Conservation (phyloP, 257 asterid species). For the Solanum commersonii region DNA sequence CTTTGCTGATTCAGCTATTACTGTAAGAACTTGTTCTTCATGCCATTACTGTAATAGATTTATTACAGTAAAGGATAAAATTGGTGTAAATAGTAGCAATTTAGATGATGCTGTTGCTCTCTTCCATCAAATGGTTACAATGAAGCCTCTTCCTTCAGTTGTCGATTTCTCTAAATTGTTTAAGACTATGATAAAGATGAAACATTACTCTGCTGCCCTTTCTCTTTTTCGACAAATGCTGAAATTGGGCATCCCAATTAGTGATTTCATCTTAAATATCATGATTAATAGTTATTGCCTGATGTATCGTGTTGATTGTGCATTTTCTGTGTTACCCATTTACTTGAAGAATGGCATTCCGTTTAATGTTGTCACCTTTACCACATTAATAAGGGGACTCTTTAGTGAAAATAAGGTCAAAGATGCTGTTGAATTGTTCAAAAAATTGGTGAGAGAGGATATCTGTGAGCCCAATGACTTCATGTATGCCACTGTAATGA, state of each 20-base stretch:
- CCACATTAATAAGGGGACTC: constrained; percentile 5
- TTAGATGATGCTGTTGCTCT: not conserved
- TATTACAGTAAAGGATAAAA: not conserved
- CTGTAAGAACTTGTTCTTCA: not conserved
- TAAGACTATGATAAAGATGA: not conserved
- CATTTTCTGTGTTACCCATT: constrained; percentile 3
- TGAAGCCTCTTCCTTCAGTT: not conserved
- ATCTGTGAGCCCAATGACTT: rapidly evolving
- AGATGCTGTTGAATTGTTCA: constrained; percentile 9
- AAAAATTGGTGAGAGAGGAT: constrained; percentile 8
- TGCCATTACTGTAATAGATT: not conserved
- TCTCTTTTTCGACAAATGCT: constrained; percentile 8
- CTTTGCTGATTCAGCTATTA: not conserved
- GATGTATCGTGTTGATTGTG: not conserved
- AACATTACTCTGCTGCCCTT: not conserved
- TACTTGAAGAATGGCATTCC: constrained; percentile 5
- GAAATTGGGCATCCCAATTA: not conserved
- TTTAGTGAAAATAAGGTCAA: not conserved
- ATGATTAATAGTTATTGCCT: not conserved
- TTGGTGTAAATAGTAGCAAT: not conserved
- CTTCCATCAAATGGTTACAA: not conserved
- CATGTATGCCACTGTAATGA: not conserved
- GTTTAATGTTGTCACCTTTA: not conserved
- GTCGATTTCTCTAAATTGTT: not conserved
- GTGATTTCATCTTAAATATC: not conserved